A percentile compares a stretch with the other conserved stretches of the same genome.
Evolutionary conservation across 2,329 filamentous ascomycete species (phyloP).

Genomic region (Colletotrichum trifolii): DNA sequence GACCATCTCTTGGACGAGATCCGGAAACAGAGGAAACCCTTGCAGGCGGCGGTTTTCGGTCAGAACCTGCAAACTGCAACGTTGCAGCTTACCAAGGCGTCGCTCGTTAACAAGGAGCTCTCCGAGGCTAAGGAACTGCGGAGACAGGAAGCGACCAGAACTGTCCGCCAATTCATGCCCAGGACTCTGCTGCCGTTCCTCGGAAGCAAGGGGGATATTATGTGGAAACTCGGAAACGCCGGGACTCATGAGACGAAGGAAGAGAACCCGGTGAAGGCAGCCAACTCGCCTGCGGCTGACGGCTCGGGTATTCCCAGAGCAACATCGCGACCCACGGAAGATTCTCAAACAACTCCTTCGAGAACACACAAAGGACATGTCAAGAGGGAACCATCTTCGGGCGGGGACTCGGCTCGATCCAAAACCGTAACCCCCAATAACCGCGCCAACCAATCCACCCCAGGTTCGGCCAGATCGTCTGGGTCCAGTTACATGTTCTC

Average conservation of each 20-base stretch:
- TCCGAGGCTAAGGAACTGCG: slow-evolving; percentile 1
- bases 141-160: slow-evolving; percentile 22
- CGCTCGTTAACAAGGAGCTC: slow-evolving; percentile 23
- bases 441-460: too few species aligned
- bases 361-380: neutral
- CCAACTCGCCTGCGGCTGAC: neutral
- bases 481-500: neutral
- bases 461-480: too few species aligned
- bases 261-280: neutral
- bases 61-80: slow-evolving; percentile 18
- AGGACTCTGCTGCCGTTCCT: slow-evolving; percentile 27
- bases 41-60: slow-evolving; percentile 20
- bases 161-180: slow-evolving; percentile 19
- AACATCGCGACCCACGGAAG: neutral
- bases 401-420: neutral
- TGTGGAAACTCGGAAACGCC: slow-evolving; percentile 30
- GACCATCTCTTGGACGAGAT: slow-evolving; percentile 20
- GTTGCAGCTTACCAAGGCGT: slow-evolving; percentile 28
- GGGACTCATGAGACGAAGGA: neutral
- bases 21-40: slow-evolving; percentile 21
- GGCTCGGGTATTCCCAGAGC: neutral
- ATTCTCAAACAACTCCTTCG: too few species aligned
- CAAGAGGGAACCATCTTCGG: neutral
- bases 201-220: slow-evolving; percentile 18
- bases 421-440: neutral